Conservation (phyloP, 352 stramenopile genomes). For the Phytophthora colocasiae region DNA sequence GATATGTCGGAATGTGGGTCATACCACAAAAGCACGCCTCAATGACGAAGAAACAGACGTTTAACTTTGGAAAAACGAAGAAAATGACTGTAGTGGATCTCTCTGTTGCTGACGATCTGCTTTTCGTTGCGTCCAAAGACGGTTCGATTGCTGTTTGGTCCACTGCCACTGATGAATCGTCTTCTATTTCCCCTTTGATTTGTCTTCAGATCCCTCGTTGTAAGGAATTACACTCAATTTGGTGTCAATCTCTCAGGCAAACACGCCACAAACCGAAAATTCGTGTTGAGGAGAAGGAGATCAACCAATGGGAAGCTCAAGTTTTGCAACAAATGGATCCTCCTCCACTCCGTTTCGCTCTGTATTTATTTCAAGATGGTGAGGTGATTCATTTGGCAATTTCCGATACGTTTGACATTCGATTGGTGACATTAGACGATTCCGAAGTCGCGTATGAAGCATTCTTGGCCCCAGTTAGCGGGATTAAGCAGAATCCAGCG, state of each 20-base stretch:
- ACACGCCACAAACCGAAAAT: background rate
- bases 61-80: constrained; percentile 23
- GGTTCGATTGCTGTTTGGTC: constrained; percentile 26
- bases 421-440: constrained; percentile 22
- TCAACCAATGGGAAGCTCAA: constrained; percentile 21
- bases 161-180: background rate
- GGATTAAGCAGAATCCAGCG: constrained; percentile 11
- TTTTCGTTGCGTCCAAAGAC: constrained; percentile 24
- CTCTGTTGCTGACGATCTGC: constrained; percentile 2
- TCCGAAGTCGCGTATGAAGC: constrained; percentile 16
- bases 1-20: constrained; percentile 21
- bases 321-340: constrained; percentile 5
- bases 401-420: constrained; percentile 15
- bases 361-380: constrained; percentile 44
- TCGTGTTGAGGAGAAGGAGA: constrained; percentile 3
- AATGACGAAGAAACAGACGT: constrained; percentile 2
- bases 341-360: constrained; percentile 16
- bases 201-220: constrained; percentile 21
- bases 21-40: background rate
- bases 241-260: constrained; percentile 11
- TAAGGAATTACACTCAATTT: constrained; percentile 19
- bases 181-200: constrained; percentile 10
- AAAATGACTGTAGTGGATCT: constrained; percentile 2
- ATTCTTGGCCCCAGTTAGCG: constrained; percentile 13
- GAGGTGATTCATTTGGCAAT: constrained; percentile 27